These are phyloP conservation scores for Ophiocordyceps camponoti-floridani DNA, from an alignment of 2,329 filamentous ascomycete species.

Conservation along the genomic window DNA sequence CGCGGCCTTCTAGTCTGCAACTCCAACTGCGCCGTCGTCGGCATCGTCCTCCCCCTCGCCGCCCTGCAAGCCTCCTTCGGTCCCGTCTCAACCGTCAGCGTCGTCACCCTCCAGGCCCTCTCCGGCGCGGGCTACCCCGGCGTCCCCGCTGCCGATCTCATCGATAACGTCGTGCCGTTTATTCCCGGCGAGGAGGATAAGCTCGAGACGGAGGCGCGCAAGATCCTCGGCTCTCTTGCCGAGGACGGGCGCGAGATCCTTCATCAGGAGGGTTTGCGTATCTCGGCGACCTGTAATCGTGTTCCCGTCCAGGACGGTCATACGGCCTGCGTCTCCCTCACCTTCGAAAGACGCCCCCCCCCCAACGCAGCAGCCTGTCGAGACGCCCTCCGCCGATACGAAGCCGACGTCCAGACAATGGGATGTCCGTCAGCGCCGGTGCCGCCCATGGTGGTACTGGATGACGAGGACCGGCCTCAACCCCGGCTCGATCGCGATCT, in stretches of 20 bases:
- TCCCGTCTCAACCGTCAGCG: slow-evolving; percentile 53
- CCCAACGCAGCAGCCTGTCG: slow-evolving; percentile 40
- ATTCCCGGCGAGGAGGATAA: slow-evolving; percentile 94
- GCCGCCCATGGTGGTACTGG: slow-evolving; percentile 72
- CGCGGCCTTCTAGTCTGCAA: slow-evolving; percentile 95
- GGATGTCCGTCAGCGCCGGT: slow-evolving; percentile 76
- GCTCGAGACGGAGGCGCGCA: slow-evolving; percentile 82
- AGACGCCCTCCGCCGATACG: slow-evolving; percentile 62
- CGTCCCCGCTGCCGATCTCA: slow-evolving; percentile 83
- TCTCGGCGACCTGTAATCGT: slow-evolving; percentile 80
- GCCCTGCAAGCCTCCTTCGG: slow-evolving; percentile 79
- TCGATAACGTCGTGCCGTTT: slow-evolving; percentile 91
- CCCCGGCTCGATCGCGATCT: slow-evolving; percentile 78
- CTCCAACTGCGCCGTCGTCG: slow-evolving; percentile 95
- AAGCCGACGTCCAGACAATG: slow-evolving; percentile 62
- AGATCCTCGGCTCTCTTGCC: slow-evolving; percentile 73
- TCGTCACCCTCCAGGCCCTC: slow-evolving; percentile 90
- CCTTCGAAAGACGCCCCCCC: slow-evolving; percentile 57
- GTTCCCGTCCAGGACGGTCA: slow-evolving; percentile 93
- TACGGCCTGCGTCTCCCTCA: slow-evolving; percentile 80
- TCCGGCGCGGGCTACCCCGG: slow-evolving; percentile 85
- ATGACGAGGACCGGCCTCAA: slow-evolving; percentile 79
- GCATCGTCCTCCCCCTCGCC: slow-evolving; percentile 85
- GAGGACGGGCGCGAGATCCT: slow-evolving; percentile 54
- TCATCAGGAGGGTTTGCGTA: slow-evolving; percentile 54